Evolutionary conservation across 2,329 filamentous ascomycete genomes (phyloP).

Genomic region (Metarhizium brunneum): DNA sequence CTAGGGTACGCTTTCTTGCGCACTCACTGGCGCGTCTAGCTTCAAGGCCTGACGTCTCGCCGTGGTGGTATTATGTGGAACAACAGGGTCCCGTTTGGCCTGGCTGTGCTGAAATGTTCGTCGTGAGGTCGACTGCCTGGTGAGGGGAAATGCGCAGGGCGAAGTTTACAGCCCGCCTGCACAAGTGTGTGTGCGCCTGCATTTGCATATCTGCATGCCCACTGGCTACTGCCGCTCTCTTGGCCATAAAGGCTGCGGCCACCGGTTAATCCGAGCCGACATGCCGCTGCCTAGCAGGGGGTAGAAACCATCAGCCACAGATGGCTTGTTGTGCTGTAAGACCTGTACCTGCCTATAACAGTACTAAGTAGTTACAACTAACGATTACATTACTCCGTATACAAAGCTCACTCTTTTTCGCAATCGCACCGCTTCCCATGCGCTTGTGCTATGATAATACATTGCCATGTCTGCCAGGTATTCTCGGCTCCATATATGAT

Average conservation of each 20-base stretch:
- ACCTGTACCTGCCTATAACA: no score
- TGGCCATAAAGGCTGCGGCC: not conserved
- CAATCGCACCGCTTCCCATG: not conserved
- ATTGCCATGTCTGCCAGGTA: not conserved
- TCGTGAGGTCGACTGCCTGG: constrained; percentile 25
- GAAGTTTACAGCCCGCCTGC: constrained; percentile 10
- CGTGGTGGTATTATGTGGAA: constrained; percentile 2
- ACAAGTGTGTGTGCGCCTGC: not conserved
- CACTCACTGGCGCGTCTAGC: not conserved
- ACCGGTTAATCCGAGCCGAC: constrained; percentile 4
- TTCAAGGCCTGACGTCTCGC: not conserved
- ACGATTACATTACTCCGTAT: no score
- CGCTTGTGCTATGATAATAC: not conserved
- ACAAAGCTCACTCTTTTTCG: no score
- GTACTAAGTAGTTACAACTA: no score
- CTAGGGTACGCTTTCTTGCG: no score
- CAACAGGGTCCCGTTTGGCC: not conserved
- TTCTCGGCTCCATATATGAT: not conserved
- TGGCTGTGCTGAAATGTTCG: constrained; percentile 37
- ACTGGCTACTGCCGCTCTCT: not conserved
- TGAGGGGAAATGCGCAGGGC: constrained; percentile 25
- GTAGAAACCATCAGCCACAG: no score
- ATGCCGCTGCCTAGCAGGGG: not conserved
- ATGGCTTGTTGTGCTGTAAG: no score
- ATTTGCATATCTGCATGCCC: not conserved